Evolutionary conservation across 1,284 basidiomycete genomes (phyloP), one percentile per base, ranked within the genome.

Genomic region (Vanrija humicola): DNA sequence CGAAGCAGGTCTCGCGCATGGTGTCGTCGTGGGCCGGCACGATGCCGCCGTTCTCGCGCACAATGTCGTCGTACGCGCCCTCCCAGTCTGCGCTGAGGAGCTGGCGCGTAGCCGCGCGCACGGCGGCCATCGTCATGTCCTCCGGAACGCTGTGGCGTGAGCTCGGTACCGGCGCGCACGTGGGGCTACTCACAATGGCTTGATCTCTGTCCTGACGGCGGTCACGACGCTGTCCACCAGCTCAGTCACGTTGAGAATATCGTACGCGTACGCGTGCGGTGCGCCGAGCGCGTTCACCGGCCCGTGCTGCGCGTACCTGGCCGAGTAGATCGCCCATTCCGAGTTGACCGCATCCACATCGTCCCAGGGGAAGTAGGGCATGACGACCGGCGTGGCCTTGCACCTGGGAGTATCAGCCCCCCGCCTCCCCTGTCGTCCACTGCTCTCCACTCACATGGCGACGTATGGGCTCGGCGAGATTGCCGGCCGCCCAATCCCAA

Each of bases 261-360:
- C 57, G 56, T 75, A 73, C 5, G 58, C 55, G 56, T 75, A 75
- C 14, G 70, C 72, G 50, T 71, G 72, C 6, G 74, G 74, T 25
- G 65, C 60, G 43, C 72, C 73, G 19, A 74, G 50, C 1, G 47
- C 48, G 15, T 62, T 54, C 2, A 69, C 70, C 18, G 72, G 72
- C 15, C 72, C 73, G 53, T 74, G 72, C 54, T 76, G 74, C 12
- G 23, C 14, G 29, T 45, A 44, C 9, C 3, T 18, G 34, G 18
- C 38, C 39, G 19, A 21, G 38, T 38, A 58, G 29, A n/a, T 14
- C 8, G 29, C 14, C 50, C 52, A 49, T 0, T 14, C 19, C n/a
- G 45, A 42, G 5, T 14, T 15, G 45, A 44, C 12, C 26, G 16
- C 9, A 10, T 25, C 21, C 3, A 23, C 21, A 23, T 23, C 21